These are phyloP conservation scores for Neurospora sp. DNA, from an alignment of 495 filamentous ascomycete species.

Conservation along the genomic window DNA sequence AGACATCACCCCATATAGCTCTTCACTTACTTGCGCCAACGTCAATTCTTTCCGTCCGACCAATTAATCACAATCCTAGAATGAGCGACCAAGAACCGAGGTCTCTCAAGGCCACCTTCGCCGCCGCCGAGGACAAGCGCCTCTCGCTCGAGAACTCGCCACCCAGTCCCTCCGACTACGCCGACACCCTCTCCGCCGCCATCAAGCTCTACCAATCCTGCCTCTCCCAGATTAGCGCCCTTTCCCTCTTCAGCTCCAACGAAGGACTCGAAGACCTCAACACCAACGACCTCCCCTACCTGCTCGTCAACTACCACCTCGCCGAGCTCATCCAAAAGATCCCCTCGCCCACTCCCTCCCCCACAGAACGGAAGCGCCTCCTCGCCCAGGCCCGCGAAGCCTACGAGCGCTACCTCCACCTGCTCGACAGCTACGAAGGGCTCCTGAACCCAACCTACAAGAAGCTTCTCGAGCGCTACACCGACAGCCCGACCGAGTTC, in stretches of 20 bases:
- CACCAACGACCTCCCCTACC: conserved; percentile 70
- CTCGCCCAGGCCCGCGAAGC: conserved; percentile 50
- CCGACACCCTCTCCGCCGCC: conserved; percentile 53
- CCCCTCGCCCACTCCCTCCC: conserved; percentile 39
- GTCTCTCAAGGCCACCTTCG: conserved; percentile 35
- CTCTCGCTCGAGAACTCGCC: conserved; percentile 23
- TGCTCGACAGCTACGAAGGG: conserved; percentile 62
- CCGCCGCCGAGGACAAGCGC: conserved; percentile 44
- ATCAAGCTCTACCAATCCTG: conserved; percentile 65
- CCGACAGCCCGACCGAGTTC: conserved; percentile 55
- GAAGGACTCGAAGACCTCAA: conserved; percentile 82
- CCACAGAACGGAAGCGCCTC: conserved; percentile 48
- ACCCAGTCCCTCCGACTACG: conserved; percentile 50
- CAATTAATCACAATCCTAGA: too few relatives aligned
- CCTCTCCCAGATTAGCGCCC: conserved; percentile 51
- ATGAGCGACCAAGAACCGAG: conserved; percentile 25
- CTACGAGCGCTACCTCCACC: conserved; percentile 68
- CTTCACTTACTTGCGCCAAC: neutral
- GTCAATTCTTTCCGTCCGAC: too few relatives aligned
- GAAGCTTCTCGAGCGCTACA: conserved; percentile 62
- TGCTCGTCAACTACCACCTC: conserved; percentile 27
- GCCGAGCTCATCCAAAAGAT: conserved; percentile 27
- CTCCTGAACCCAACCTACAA: conserved; percentile 57
- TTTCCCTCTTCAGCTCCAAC: conserved; percentile 83
- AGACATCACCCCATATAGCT: neutral